Conservation (phyloP, 192 early-diverging fungal species). For the Backusella parvicylindrica region DNA sequence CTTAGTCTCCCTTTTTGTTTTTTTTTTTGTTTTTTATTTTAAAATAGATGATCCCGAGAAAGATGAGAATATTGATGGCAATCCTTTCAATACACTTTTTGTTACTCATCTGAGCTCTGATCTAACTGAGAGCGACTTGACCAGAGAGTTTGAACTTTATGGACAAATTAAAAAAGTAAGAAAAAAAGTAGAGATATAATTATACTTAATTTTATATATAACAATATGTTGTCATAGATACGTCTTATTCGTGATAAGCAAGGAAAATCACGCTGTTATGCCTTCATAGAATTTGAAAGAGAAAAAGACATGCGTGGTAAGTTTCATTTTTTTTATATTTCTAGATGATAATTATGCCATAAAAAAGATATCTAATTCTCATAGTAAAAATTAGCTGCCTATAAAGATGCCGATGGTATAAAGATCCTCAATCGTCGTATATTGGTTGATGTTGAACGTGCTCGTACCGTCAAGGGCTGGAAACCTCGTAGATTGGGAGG, state of each 20-base stretch:
- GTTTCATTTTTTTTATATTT: background rate
- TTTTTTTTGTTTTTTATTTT: background rate
- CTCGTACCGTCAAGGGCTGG: slow-evolving; percentile 96
- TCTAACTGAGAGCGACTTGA: slow-evolving; percentile 73
- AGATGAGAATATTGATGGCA: slow-evolving; percentile 69
- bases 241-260: slow-evolving; percentile 66
- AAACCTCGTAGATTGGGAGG: slow-evolving; percentile 78
- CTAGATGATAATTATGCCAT: too few species aligned
- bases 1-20: background rate
- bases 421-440: slow-evolving; percentile 83
- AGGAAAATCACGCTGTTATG: slow-evolving; percentile 86
- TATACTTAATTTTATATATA: background rate
- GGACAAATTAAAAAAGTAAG: slow-evolving; percentile 78
- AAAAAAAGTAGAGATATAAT: background rate
- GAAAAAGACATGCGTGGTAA: slow-evolving; percentile 77
- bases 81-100: slow-evolving; percentile 93
- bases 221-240: slow-evolving; percentile 38
- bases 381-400: slow-evolving; percentile 59
- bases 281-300: slow-evolving; percentile 92
- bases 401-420: slow-evolving; percentile 85
- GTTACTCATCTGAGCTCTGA: slow-evolving; percentile 78
- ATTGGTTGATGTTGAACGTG: slow-evolving; percentile 93
- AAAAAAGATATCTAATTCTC: too few species aligned
- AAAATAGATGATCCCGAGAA: slow-evolving; percentile 72
- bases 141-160: slow-evolving; percentile 73